A percentile compares a stretch with the other conserved stretches of the same genome.
Evolutionary conservation across 108 stramenopile genomes (phyloP).

Genomic region (Nannochloropsis oceanica): DNA sequence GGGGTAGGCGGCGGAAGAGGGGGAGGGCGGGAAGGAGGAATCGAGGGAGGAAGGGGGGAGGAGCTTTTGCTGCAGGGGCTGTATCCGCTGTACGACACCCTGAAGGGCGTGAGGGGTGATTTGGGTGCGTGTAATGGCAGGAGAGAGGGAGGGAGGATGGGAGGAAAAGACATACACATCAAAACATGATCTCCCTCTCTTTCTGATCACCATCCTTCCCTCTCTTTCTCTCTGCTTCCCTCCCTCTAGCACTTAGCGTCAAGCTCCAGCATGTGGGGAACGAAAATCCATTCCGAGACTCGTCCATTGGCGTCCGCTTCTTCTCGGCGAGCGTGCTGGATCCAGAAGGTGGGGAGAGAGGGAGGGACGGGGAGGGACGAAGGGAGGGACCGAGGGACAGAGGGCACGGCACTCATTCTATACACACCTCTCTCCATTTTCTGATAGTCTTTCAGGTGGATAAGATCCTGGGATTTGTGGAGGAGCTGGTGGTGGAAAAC

Average conservation of each 20-base stretch:
- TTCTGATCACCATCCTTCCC: neutral
- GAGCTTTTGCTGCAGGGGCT: neutral
- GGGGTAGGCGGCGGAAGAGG: neutral
- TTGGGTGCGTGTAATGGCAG: neutral
- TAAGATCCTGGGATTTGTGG: constrained; percentile 85
- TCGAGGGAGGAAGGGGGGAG: neutral
- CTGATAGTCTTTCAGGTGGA: too few species aligned
- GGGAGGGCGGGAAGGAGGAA: neutral
- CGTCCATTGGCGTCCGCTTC: too few species aligned
- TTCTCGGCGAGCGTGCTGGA: too few species aligned
- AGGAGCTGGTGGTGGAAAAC: constrained; percentile 88
- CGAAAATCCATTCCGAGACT: too few species aligned
- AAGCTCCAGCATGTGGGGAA: neutral
- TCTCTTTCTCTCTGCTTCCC: neutral
- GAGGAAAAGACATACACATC: neutral
- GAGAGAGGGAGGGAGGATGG: neutral
- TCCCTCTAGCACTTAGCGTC: neutral
- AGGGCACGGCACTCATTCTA: too few species aligned
- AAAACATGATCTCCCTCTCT: neutral
- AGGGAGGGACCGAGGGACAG: too few species aligned
- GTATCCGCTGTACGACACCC: neutral
- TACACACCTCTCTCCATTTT: too few species aligned
- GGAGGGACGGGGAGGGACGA: too few species aligned
- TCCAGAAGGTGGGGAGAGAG: too few species aligned
- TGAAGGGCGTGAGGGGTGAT: neutral